Base-by-base conservation (phyloP, 192 early-diverging fungal species). In the Backusella tarrabulga region DNA sequence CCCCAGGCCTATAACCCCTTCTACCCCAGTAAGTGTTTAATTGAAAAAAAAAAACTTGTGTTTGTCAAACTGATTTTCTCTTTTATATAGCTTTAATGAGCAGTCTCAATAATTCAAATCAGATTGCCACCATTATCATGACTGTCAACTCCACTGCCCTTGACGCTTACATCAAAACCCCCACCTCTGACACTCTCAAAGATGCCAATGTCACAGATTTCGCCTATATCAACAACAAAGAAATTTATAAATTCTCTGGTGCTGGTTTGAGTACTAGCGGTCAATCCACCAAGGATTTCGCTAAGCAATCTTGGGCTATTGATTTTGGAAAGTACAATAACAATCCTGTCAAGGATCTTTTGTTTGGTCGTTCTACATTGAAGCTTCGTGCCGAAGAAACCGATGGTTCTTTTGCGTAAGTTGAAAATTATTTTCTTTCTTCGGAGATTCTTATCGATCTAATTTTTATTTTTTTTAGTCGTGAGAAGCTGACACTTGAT, bases 291-390 rank as follows among this genome's bases (percentile, higher is more conserved):
- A 87, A 84, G 70, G 85, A 87, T 34, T 87, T 83, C 56, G 70
- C 83, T 29, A 87, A 87, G 73, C 85, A 87, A 60, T 84, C 85
- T 6, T 87, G 80, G 81, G 80, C 84, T 75, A 56, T 87, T 70
- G 78, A 79, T 9, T 81, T 87, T 50, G 79, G 80, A 35, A 79
- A 79, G 9, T 82, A 79, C 7, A 79, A 74, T 42, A 77, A 78
- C 80, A 83, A 83, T 41, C 75, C 76, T 42, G 8, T 9, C 0
- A 76, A 75, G 23, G 36, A 68, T 67, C 67, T 69, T 17, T 19
- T 77, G 29, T 77, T 71, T 66, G 82, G 81, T 6, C 85, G 85
- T 40, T 81, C 79, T 19, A 77, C 80, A 71, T 21, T 87, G 56
- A 87, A 87, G 74, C 68, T 87, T 70, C 83, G 85, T 36, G 82